Percentiles rank a stretch among this genome's conserved stretches.
phyloP scores from a whole-genome alignment of 1,284 basidiomycete species.

The Anthracocystis walkeri region DNA sequence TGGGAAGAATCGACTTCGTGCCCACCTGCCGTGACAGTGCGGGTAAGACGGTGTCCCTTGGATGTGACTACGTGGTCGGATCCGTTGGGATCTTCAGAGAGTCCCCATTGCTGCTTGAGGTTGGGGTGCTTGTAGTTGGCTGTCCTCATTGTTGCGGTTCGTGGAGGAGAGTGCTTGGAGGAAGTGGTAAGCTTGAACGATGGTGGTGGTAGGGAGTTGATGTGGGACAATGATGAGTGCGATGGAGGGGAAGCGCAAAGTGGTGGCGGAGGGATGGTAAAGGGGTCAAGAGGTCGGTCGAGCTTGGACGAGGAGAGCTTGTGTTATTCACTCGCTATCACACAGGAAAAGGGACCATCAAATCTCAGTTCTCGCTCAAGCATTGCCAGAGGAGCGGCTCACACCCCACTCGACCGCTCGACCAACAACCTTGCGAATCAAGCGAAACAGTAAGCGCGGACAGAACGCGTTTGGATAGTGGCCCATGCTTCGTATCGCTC shows the following conservation, averaged over 20 bases:
- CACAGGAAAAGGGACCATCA: background rate
- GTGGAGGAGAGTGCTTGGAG: background rate
- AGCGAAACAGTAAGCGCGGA: no score
- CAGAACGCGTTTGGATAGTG: no score
- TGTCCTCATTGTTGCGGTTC: constrained; percentile 24
- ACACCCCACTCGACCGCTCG: no score
- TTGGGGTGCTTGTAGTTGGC: constrained; percentile 46
- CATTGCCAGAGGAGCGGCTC: no score
- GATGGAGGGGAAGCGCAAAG: background rate
- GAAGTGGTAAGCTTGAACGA: background rate
- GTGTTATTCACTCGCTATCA: background rate
- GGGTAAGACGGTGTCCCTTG: constrained; percentile 36
- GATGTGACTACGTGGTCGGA: constrained; percentile 41
- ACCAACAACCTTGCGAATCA: no score
- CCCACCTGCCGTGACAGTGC: constrained; percentile 38
- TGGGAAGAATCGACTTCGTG: constrained; percentile 48
- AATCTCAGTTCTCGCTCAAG: no score
- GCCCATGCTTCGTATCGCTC: no score
- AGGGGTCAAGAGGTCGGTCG: background rate
- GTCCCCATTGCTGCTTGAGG: constrained; percentile 51
- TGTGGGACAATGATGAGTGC: background rate
- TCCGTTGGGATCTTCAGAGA: constrained; percentile 48
- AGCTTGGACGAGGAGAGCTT: background rate
- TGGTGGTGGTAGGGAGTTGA: constrained; percentile 8
- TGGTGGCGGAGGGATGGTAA: background rate